Evolutionary conservation across 768 basidiomycete species (phyloP).

Genomic region (Termitomyces sp.): DNA sequence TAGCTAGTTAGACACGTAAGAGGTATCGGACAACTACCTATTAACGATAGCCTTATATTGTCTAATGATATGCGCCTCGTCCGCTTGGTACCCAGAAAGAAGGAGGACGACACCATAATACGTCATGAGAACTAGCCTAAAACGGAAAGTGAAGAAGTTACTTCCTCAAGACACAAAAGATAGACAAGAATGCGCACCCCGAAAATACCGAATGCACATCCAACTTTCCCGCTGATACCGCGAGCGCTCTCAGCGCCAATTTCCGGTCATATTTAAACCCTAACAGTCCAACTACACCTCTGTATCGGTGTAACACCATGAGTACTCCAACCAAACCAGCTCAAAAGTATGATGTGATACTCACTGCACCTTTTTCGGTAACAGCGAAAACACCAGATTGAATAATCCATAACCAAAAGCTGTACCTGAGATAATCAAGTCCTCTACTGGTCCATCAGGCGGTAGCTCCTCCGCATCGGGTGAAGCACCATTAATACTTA

Average conservation of each 20-base stretch:
- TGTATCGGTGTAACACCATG: slow-evolving; percentile 17
- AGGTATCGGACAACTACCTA: slow-evolving; percentile 32
- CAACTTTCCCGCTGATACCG: slow-evolving; percentile 56
- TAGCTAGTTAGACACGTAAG: background rate
- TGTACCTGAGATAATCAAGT: slow-evolving; percentile 67
- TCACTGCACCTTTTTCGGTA: slow-evolving; percentile 68
- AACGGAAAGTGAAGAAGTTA: background rate
- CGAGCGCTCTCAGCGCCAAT: slow-evolving; percentile 62
- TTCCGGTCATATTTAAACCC: slow-evolving; percentile 72
- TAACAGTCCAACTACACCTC: slow-evolving; percentile 68
- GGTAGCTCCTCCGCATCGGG: slow-evolving; percentile 2
- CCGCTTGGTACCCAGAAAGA: slow-evolving; percentile 70
- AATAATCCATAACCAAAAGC: slow-evolving; percentile 78
- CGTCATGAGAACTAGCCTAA: slow-evolving; percentile 73
- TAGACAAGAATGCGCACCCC: slow-evolving; percentile 40
- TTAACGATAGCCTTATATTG: slow-evolving; percentile 64
- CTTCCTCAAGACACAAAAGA: background rate
- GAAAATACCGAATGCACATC: slow-evolving; percentile 78
- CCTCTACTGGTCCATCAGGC: slow-evolving; percentile 59
- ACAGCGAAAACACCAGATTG: slow-evolving; percentile 72
- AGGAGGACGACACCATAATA: slow-evolving; percentile 71
- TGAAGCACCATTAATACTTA: background rate
- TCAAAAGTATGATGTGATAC: slow-evolving; percentile 11
- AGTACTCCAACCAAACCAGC: background rate
- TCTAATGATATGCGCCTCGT: slow-evolving; percentile 56